Conservation (phyloP, 306 rosid species). For the Albizia julibrissin region DNA sequence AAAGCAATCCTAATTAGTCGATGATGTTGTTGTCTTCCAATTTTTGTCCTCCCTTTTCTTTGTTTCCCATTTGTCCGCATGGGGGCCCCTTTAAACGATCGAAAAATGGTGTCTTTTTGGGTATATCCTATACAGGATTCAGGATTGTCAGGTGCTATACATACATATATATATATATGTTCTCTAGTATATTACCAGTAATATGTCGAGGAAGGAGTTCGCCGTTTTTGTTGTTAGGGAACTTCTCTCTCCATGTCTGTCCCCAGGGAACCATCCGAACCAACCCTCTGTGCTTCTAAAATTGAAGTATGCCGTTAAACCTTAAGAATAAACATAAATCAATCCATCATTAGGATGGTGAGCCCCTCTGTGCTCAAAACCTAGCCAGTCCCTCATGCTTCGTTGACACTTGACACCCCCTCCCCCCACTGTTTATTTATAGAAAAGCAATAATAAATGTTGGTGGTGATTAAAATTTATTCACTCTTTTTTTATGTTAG, state of each 20-base stretch:
- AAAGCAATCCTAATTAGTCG: background rate
- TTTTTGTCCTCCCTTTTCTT: background rate
- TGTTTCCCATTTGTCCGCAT: background rate
- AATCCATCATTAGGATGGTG: constrained; percentile 7
- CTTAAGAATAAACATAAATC: background rate
- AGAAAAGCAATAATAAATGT: too few species aligned
- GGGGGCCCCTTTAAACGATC: constrained; percentile 24
- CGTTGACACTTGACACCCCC: background rate
- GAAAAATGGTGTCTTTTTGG: background rate
- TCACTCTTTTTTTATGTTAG: background rate
- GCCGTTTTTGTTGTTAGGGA: constrained; percentile 28
- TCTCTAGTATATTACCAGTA: background rate
- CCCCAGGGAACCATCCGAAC: constrained; percentile 28
- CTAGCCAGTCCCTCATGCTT: background rate
- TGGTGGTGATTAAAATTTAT: background rate
- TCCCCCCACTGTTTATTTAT: too few species aligned
- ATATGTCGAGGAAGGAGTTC: background rate
- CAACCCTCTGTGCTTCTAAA: constrained; percentile 32
- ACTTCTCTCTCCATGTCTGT: constrained; percentile 26
- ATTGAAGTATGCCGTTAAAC: background rate
- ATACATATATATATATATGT: too few species aligned
- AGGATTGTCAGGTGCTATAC: constrained; percentile 3
- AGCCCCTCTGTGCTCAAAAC: background rate
- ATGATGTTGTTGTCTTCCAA: background rate
- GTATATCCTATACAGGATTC: background rate